Evolutionary conservation across 352 stramenopile species (phyloP).

Genomic region (Ochromonadaceae sp.): DNA sequence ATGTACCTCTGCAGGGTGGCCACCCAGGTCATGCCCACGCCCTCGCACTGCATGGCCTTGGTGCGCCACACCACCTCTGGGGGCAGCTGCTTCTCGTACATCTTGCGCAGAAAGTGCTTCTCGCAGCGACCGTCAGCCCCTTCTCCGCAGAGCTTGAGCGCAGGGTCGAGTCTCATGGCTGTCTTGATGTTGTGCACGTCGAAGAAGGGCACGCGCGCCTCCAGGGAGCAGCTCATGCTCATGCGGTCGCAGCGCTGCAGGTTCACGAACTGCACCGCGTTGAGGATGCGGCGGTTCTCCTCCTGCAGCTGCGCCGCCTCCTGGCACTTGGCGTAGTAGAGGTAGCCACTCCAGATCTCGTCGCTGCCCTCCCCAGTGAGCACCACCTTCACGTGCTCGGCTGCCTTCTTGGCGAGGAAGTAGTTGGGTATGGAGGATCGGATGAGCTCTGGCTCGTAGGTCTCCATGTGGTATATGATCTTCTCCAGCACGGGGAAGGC

Average conservation of each 20-base stretch:
- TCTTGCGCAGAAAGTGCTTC: conserved; percentile 74
- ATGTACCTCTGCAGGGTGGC: conserved; percentile 65
- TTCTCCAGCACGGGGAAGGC: conserved; percentile 78
- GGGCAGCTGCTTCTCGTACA: conserved; percentile 69
- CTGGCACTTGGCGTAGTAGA: conserved; percentile 90
- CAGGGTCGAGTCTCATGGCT: conserved; percentile 83
- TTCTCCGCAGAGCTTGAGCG: conserved; percentile 82
- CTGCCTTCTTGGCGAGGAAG: conserved; percentile 71
- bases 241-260: conserved; percentile 40
- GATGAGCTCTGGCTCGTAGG: conserved; percentile 83
- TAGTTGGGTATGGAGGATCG: conserved; percentile 84
- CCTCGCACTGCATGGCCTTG: conserved; percentile 86
- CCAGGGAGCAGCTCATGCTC: conserved; percentile 55
- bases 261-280: conserved; percentile 40
- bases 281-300: conserved; percentile 37
- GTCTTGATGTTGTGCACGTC: conserved; percentile 82
- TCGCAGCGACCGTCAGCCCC: conserved; percentile 42
- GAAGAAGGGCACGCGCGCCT: conserved; percentile 82
- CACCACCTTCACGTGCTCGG: conserved; percentile 89
- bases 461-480: conserved; percentile 88
- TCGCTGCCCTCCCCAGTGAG: conserved; percentile 74
- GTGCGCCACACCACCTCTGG: conserved; percentile 77
- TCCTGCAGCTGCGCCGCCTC: conserved; percentile 49
- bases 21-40: conserved; percentile 87
- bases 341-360: conserved; percentile 71